Evolutionary conservation across 225 moss, liverwort and hornwort genomes (phyloP).

Genomic region (Ulota crispa): DNA sequence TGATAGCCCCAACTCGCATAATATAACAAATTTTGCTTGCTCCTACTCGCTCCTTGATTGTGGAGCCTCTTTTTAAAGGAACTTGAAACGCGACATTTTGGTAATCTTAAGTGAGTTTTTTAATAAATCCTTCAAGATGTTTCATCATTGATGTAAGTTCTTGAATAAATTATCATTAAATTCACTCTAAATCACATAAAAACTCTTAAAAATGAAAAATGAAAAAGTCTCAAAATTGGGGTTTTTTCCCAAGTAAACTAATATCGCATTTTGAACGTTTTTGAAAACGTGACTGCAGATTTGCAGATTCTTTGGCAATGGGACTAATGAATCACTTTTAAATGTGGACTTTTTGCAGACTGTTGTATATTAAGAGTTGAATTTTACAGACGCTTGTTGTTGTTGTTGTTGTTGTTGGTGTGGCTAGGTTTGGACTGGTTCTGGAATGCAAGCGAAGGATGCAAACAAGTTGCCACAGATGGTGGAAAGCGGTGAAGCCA

Average conservation of each 20-base stretch:
- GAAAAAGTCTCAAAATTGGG: too few relatives aligned
- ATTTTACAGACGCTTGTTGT: neutral
- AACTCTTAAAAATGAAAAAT: too few relatives aligned
- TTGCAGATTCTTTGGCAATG: neutral
- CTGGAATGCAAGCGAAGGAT: conserved; percentile 52
- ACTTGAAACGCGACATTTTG: too few relatives aligned
- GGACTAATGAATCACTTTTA: neutral
- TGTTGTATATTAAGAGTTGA: neutral
- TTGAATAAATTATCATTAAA: too few relatives aligned
- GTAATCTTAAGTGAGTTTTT: too few relatives aligned
- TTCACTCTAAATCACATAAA: too few relatives aligned
- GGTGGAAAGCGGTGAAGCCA: conserved; percentile 48
- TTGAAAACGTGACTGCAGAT: neutral
- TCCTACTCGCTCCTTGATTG: neutral
- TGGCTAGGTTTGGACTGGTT: conserved; percentile 52
- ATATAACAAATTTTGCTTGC: too few relatives aligned
- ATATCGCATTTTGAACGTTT: neutral
- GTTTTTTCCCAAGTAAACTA: too few relatives aligned
- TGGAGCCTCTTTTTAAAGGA: neutral
- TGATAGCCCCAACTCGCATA: too few relatives aligned
- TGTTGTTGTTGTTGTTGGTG: neutral
- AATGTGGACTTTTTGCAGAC: neutral
- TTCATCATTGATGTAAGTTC: too few relatives aligned
- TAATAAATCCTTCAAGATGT: too few relatives aligned
- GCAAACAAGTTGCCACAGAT: conserved; percentile 53